Evolutionary conservation across 352 stramenopile species (phyloP).

Genomic region (Albugo candida): DNA sequence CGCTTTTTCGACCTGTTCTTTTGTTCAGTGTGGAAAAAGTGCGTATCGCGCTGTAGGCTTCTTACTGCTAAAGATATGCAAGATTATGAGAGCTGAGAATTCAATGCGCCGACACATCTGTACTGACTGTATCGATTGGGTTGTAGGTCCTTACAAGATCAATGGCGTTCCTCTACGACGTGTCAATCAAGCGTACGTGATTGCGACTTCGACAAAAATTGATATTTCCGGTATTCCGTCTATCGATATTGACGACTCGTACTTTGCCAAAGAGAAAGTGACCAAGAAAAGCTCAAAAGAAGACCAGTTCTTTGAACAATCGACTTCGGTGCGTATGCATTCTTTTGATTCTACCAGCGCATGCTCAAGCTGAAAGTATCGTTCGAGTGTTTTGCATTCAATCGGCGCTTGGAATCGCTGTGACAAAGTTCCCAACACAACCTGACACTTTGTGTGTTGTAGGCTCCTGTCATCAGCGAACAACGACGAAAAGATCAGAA

Average conservation of each 20-base stretch:
- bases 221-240: constrained; percentile 84
- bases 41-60: background rate
- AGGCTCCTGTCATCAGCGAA: constrained; percentile 71
- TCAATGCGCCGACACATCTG: constrained; percentile 4
- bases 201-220: constrained; percentile 96
- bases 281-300: constrained; percentile 75
- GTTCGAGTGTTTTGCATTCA: background rate
- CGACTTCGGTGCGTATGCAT: background rate
- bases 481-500: constrained; percentile 93
- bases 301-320: constrained; percentile 7
- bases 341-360: too few relatives aligned
- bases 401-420: constrained; percentile 49
- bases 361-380: too few relatives aligned
- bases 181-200: constrained; percentile 97
- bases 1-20: too few relatives aligned
- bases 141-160: constrained; percentile 88
- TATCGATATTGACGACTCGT: constrained; percentile 81
- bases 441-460: background rate
- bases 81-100: constrained; percentile 85
- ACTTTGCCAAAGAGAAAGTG: constrained; percentile 81
- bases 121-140: background rate
- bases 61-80: constrained; percentile 27
- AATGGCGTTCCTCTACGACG: constrained; percentile 94
- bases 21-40: too few relatives aligned
- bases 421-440: constrained; percentile 16